Evolutionary conservation across 2,329 filamentous ascomycete genomes (phyloP).

Genomic region (Colletotrichum eremochloae): DNA sequence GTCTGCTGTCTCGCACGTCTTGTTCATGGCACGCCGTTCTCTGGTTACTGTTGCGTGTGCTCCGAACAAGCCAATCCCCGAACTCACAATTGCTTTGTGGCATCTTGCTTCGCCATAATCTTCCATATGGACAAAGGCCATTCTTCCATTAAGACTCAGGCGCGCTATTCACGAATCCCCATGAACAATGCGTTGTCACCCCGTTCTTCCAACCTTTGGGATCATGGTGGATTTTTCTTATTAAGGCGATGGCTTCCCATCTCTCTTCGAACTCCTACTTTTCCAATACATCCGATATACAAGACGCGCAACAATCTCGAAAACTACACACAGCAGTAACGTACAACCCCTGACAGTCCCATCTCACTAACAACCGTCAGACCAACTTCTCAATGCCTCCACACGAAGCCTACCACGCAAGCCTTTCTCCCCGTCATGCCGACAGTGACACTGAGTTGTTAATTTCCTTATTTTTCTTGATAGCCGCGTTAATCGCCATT

Average conservation of each 20-base stretch:
- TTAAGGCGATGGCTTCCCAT: background rate
- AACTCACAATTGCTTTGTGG: background rate
- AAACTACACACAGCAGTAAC: background rate
- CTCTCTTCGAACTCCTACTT: no score
- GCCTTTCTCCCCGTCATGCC: background rate
- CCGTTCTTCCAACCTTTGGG: background rate
- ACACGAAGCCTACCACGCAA: background rate
- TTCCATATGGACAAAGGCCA: background rate
- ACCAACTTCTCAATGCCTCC: constrained; percentile 4
- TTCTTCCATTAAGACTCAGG: background rate
- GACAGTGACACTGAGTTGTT: background rate
- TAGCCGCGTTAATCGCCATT: background rate
- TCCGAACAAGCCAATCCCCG: background rate
- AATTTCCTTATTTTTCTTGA: background rate
- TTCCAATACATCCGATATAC: background rate
- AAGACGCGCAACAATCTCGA: background rate
- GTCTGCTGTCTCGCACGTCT: background rate
- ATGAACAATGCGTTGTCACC: background rate
- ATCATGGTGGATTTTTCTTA: background rate
- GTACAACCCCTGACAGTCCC: background rate
- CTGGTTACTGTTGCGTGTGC: no score
- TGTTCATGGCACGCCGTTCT: background rate
- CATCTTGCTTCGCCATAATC: no score
- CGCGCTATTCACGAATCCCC: background rate
- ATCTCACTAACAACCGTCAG: background rate